phyloP scores from a whole-genome alignment of 352 stramenopile species.

The Pythium periplocum region DNA sequence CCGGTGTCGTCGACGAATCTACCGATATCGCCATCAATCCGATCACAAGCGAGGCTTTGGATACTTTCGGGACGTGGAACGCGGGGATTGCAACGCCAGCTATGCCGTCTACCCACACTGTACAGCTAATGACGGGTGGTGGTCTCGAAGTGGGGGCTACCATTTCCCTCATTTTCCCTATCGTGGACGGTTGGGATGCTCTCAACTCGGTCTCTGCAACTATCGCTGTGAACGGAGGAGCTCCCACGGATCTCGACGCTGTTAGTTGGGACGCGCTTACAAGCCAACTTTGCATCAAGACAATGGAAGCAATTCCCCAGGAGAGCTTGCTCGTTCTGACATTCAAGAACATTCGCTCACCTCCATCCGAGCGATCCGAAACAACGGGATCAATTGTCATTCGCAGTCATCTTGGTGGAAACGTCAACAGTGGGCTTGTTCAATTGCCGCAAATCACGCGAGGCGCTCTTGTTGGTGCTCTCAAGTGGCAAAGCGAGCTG shows the following conservation, averaged over 20 bases:
- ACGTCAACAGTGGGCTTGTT: slow-evolving; percentile 37
- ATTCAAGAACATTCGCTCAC: slow-evolving; percentile 38
- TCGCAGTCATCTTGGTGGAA: slow-evolving; percentile 38
- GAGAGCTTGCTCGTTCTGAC: slow-evolving; percentile 29
- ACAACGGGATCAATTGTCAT: slow-evolving; percentile 17
- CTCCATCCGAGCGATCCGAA: slow-evolving; percentile 29
- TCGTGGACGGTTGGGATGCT: slow-evolving; percentile 28
- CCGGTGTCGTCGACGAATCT: slow-evolving; percentile 42
- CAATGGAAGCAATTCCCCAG: slow-evolving; percentile 23
- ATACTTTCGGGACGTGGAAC: slow-evolving; percentile 23
- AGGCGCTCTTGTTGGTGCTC: slow-evolving; percentile 28
- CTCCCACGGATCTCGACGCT: not conserved
- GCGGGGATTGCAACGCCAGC: slow-evolving; percentile 40
- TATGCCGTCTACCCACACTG: slow-evolving; percentile 36
- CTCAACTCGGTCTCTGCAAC: slow-evolving; percentile 23
- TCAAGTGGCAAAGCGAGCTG: slow-evolving; percentile 40
- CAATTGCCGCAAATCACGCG: slow-evolving; percentile 26
- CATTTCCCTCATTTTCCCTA: slow-evolving; percentile 29
- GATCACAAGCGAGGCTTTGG: slow-evolving; percentile 28
- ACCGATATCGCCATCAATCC: slow-evolving; percentile 32
- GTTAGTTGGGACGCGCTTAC: slow-evolving; percentile 9
- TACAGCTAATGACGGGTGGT: slow-evolving; percentile 36
- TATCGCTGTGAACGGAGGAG: slow-evolving; percentile 9
- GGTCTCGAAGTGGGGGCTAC: slow-evolving; percentile 29
- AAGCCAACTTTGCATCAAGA: slow-evolving; percentile 25